A percentile compares a stretch with the other conserved stretches of the same genome.
phyloP scores from a whole-genome alignment of 345 rosid genomes.

The Salix udensis region DNA sequence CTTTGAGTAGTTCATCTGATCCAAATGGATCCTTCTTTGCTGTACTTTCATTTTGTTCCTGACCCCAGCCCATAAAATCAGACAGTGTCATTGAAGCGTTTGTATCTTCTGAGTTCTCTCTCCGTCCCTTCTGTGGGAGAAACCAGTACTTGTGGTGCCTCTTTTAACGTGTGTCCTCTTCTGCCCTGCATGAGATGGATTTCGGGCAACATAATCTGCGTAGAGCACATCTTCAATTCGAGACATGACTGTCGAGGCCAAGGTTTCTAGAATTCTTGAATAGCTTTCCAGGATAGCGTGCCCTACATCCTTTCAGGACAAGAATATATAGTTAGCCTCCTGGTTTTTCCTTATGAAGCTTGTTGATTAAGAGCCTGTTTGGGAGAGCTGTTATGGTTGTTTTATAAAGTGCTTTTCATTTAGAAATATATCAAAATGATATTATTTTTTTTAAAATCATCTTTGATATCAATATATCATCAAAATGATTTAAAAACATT shows the following conservation, averaged over 20 bases:
- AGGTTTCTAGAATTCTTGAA: constrained; percentile 78
- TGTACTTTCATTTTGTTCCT: constrained; percentile 36
- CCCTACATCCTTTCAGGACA: constrained; percentile 63
- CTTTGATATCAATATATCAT: no score
- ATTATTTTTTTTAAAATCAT: no score
- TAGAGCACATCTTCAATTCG: constrained; percentile 73
- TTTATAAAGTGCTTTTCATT: no score
- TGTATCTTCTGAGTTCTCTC: constrained; percentile 19
- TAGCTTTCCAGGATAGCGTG: constrained; percentile 82
- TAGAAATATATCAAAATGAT: no score
- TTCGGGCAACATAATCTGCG: constrained; percentile 52
- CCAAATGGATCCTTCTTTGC: constrained; percentile 29
- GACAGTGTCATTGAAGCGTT: constrained; percentile 44
- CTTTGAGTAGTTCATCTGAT: constrained; percentile 33
- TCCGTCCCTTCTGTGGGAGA: constrained; percentile 1
- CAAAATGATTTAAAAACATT: no score
- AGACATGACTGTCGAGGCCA: constrained; percentile 73
- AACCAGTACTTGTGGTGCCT: constrained; percentile 6
- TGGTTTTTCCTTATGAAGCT: neutral
- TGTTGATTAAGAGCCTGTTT: no score
- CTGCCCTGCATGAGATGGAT: constrained; percentile 41
- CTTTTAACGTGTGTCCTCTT: constrained; percentile 33
- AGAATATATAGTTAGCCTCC: neutral
- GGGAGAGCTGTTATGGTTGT: no score
- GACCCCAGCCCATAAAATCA: constrained; percentile 79